Percentiles rank a stretch among this genome's conserved stretches.
These are phyloP conservation scores for Apostasia ramifera DNA, from an alignment of 106 monocot species.

Conservation along the genomic window DNA sequence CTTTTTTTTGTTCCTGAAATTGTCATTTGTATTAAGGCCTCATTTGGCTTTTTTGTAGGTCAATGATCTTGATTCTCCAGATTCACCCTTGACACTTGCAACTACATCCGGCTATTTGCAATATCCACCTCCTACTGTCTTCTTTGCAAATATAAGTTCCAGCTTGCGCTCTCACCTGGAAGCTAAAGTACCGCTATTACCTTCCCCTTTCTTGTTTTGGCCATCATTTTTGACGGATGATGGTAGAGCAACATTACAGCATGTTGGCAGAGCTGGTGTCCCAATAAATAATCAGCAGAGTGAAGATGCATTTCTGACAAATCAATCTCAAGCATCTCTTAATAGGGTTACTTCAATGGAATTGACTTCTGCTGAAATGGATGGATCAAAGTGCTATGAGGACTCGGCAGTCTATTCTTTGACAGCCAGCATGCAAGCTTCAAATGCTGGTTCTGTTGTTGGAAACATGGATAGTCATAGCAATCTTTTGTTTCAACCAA, in stretches of 20 bases:
- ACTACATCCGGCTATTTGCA: slow-evolving; percentile 68
- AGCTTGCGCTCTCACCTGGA: slow-evolving; percentile 23
- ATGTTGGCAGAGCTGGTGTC: slow-evolving; percentile 7
- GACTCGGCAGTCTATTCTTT: slow-evolving; percentile 18
- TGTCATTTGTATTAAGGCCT: neutral
- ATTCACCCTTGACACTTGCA: slow-evolving; percentile 67
- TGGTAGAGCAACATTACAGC: slow-evolving; percentile 19
- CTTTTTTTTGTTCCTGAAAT: neutral
- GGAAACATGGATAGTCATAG: slow-evolving; percentile 13
- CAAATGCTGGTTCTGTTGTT: slow-evolving; percentile 11
- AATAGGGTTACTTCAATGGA: slow-evolving; percentile 38
- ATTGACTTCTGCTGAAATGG: slow-evolving; percentile 22
- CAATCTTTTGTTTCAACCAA: slow-evolving; percentile 9
- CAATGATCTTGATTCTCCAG: slow-evolving; percentile 88
- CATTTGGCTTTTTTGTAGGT: slow-evolving; percentile 42
- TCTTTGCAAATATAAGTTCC: slow-evolving; percentile 45
- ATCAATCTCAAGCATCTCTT: slow-evolving; percentile 7
- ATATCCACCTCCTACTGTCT: slow-evolving; percentile 73
- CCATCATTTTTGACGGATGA: slow-evolving; percentile 27
- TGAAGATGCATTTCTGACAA: slow-evolving; percentile 8
- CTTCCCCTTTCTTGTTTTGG: slow-evolving; percentile 34
- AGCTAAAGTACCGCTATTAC: slow-evolving; percentile 27
- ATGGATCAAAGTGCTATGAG: slow-evolving; percentile 3
- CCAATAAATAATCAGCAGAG: slow-evolving; percentile 22
- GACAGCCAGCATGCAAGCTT: slow-evolving; percentile 10